These are phyloP conservation scores for Skeletonema potamos DNA, from an alignment of 108 stramenopile species.

Conservation along the genomic window DNA sequence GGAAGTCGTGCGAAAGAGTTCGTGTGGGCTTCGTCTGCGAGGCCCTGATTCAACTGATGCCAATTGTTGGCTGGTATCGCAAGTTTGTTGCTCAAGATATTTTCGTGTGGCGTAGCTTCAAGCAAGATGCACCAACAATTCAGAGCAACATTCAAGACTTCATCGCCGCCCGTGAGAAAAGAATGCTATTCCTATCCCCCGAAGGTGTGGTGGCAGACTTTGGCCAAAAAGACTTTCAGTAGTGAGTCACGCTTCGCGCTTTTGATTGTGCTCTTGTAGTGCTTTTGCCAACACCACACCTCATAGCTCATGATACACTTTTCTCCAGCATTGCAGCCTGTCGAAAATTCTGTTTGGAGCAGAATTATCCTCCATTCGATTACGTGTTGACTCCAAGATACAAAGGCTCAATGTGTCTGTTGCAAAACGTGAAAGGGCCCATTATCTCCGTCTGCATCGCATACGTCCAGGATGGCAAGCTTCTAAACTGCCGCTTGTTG, in stretches of 20 bases:
- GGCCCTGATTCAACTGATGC: conserved; percentile 49
- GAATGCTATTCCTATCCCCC: conserved; percentile 49
- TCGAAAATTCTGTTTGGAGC: conserved; percentile 34
- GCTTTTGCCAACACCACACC: not conserved
- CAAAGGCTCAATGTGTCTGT: conserved; percentile 45
- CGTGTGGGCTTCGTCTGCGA: conserved; percentile 56
- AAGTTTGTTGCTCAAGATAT: conserved; percentile 49
- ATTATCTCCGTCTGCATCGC: conserved; percentile 42
- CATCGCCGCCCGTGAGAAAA: conserved; percentile 15
- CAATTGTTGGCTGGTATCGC: conserved; percentile 54
- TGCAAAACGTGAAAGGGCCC: conserved; percentile 40
- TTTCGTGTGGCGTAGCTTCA: conserved; percentile 50
- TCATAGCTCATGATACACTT: not conserved
- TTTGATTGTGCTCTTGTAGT: not conserved
- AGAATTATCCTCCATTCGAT: conserved; percentile 44
- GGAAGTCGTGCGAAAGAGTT: conserved; percentile 9
- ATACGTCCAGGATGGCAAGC: conserved; percentile 42
- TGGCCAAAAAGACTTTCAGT: conserved; percentile 33
- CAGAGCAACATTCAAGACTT: conserved; percentile 37
- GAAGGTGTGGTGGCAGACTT: conserved; percentile 51
- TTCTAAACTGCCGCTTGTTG: conserved; percentile 46
- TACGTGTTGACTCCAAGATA: conserved; percentile 53
- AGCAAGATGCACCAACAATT: conserved; percentile 39
- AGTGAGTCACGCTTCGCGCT: not conserved
- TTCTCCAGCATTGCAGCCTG: conserved; percentile 24